Conservation (phyloP, 2,329 filamentous ascomycete species). For the Cladosporium sp. region DNA sequence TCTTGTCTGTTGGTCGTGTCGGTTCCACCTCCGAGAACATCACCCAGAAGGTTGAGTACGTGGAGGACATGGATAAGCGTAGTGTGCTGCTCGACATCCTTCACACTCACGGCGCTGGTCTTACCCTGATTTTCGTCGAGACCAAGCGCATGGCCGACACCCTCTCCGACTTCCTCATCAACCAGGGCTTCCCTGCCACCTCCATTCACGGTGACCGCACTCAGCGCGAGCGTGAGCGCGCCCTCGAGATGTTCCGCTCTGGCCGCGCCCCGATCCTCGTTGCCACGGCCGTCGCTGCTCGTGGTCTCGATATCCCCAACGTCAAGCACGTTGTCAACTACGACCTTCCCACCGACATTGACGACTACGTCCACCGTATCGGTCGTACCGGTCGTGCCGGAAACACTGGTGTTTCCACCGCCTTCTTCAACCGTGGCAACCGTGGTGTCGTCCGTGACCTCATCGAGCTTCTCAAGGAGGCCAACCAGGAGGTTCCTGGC, state of each 20-base stretch:
- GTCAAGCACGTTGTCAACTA: slow-evolving; percentile 99
- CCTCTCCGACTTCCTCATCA: slow-evolving; percentile 95
- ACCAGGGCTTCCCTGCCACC: slow-evolving; percentile 96
- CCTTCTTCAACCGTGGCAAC: slow-evolving; percentile 99
- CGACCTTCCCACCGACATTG: slow-evolving; percentile 96
- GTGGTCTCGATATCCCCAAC: slow-evolving; percentile 86
- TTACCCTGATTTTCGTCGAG: slow-evolving; percentile 97
- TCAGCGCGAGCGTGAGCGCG: slow-evolving; percentile 97
- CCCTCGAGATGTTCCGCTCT: slow-evolving; percentile 94
- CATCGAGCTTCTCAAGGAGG: slow-evolving; percentile 96
- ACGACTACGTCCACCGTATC: slow-evolving; percentile 98
- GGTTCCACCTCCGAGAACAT: slow-evolving; percentile 99
- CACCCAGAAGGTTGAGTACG: slow-evolving; percentile 96
- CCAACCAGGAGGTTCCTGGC: slow-evolving; percentile 88
- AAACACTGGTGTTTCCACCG: slow-evolving; percentile 96
- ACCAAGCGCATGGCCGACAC: slow-evolving; percentile 99
- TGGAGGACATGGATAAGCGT: slow-evolving; percentile 95
- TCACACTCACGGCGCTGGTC: slow-evolving; percentile 82
- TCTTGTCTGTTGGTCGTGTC: slow-evolving; percentile 96
- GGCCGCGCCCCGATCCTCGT: slow-evolving; percentile 94
- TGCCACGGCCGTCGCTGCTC: slow-evolving; percentile 90
- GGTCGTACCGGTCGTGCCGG: slow-evolving; percentile 99
- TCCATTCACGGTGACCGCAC: slow-evolving; percentile 98
- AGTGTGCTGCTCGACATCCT: slow-evolving; percentile 96
- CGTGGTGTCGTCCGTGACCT: slow-evolving; percentile 95